phyloP scores from a whole-genome alignment of 495 filamentous ascomycete species.

The Lindgomyces ingoldianus region DNA sequence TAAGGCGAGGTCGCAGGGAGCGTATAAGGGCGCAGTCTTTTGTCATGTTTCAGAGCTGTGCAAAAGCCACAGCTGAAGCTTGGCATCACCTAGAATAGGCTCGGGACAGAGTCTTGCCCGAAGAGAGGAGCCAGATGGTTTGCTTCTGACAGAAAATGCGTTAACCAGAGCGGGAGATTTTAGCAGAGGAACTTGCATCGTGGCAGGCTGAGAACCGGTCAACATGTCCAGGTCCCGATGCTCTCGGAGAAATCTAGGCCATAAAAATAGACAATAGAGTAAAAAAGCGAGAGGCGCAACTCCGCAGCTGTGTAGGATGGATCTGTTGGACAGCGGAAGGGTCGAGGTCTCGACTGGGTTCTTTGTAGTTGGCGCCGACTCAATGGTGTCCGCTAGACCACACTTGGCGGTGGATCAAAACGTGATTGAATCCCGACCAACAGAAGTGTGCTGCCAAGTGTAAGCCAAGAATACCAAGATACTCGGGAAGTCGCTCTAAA shows the following conservation, averaged over 20 bases:
- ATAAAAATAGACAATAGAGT: conserved; percentile 5
- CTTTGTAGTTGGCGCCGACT: not conserved
- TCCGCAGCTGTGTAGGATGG: not conserved
- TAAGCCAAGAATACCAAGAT: not conserved
- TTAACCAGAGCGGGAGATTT: not conserved
- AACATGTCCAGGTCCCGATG: not conserved
- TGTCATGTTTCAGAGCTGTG: not conserved
- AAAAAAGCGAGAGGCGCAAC: not conserved
- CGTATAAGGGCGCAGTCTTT: not conserved
- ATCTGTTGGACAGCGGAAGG: not conserved
- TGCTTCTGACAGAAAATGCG: not conserved
- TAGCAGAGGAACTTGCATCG: not conserved
- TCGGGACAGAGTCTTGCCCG: too few species aligned
- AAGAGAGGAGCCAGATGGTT: not conserved
- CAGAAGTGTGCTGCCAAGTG: not conserved
- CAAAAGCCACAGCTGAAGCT: conserved; percentile 22
- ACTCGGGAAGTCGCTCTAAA: not conserved
- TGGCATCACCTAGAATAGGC: too few species aligned
- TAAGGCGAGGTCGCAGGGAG: not conserved
- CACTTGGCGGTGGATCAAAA: not conserved
- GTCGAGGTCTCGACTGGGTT: not conserved
- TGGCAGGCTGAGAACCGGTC: conserved; percentile 21
- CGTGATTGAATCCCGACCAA: not conserved
- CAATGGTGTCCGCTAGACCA: not conserved
- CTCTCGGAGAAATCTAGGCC: not conserved